phyloP scores from a whole-genome alignment of 176 grass and related monocot genomes.

The Dendrocalamus sinicus region DNA sequence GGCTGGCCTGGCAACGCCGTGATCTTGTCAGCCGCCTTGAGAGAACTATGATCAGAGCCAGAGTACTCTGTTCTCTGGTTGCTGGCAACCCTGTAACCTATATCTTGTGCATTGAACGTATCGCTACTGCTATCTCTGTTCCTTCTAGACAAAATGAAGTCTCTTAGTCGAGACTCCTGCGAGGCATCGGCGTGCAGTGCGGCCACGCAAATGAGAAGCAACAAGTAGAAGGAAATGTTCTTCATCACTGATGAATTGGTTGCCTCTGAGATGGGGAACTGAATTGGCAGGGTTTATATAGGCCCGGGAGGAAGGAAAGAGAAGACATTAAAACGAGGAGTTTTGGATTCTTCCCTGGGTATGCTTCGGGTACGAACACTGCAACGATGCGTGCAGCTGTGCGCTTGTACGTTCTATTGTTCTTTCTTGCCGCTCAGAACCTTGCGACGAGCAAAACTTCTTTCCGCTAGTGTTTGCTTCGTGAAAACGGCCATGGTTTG shows the following conservation, averaged over 20 bases:
- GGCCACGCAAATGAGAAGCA: slow-evolving; percentile 29
- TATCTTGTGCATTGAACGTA: neutral
- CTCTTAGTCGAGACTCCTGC: slow-evolving; percentile 29
- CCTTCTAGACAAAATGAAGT: slow-evolving; percentile 40
- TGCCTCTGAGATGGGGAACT: neutral
- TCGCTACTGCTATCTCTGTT: neutral
- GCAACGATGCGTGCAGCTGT: neutral
- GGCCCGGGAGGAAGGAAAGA: neutral
- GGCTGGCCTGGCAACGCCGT: slow-evolving; percentile 55
- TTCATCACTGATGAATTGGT: slow-evolving; percentile 12
- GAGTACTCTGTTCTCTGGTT: neutral
- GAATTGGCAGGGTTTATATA: slow-evolving; percentile 21
- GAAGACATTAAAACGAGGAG: neutral
- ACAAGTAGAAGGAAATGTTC: neutral
- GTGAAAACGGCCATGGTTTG: neutral
- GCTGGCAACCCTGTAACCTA: neutral
- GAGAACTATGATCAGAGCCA: neutral
- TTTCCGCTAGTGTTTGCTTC: neutral
- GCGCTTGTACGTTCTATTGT: neutral
- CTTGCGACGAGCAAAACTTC: neutral
- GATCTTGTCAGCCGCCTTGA: slow-evolving; percentile 56
- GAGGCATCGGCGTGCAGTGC: slow-evolving; percentile 24
- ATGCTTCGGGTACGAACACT: neutral
- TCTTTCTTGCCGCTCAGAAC: neutral
- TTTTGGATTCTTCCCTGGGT: neutral